Evolutionary conservation across 805 yeast species (phyloP).

Genomic region (Candida krabiensis): DNA sequence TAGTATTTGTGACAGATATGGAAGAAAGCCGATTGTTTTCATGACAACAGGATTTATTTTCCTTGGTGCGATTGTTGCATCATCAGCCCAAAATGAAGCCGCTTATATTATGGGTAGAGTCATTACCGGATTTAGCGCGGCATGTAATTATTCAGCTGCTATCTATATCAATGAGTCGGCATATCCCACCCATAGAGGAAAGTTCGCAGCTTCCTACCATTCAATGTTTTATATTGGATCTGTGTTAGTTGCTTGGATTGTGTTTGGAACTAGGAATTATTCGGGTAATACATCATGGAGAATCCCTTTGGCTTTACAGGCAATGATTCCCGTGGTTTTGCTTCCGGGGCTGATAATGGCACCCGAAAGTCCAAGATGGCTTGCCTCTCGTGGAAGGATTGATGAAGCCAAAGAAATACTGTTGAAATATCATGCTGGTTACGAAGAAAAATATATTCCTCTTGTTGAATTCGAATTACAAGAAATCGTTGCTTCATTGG

Average conservation of each 20-base stretch:
- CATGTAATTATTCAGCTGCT: constrained; percentile 19
- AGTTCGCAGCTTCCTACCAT: constrained; percentile 36
- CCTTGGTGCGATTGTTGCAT: constrained; percentile 19
- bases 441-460: constrained; percentile 29
- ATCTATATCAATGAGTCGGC: constrained; percentile 32
- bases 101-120: constrained; percentile 19
- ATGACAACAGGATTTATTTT: constrained; percentile 12
- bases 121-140: constrained; percentile 16
- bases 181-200: constrained; percentile 35
- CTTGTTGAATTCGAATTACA: constrained; percentile 36
- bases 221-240: constrained; percentile 45
- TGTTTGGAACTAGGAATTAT: constrained; percentile 38
- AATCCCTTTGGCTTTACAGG: constrained; percentile 42
- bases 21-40: constrained; percentile 15
- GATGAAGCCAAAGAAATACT: constrained; percentile 36
- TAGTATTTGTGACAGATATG: constrained; percentile 15
- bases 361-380: constrained; percentile 41
- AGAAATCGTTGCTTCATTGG: constrained; percentile 33
- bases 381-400: constrained; percentile 30
- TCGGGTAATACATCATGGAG: constrained; percentile 33
- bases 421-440: constrained; percentile 36
- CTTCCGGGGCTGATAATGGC: constrained; percentile 28
- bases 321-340: constrained; percentile 36
- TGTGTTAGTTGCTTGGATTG: constrained; percentile 42
- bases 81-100: constrained; percentile 18